These are phyloP conservation scores for Puya raimondii DNA, from an alignment of 176 grass and related monocot genomes.

Conservation along the genomic window DNA sequence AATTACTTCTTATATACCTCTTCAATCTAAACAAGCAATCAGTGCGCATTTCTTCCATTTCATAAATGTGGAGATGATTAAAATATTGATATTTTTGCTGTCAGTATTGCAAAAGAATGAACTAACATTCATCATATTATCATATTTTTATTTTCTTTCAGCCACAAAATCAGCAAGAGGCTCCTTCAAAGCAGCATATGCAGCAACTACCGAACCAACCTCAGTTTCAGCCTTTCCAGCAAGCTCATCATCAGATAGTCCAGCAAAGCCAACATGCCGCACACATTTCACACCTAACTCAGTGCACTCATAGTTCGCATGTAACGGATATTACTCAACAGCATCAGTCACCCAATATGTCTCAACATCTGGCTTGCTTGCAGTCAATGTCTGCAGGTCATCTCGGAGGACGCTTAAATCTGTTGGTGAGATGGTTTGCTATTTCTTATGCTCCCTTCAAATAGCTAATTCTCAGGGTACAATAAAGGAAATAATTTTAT, in stretches of 20 bases:
- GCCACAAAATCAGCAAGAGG: conserved; percentile 54
- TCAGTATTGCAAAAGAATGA: background rate
- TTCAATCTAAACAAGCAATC: background rate
- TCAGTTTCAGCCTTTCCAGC: conserved; percentile 47
- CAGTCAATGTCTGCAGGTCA: conserved; percentile 35
- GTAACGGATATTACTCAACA: conserved; percentile 50
- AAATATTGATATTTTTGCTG: background rate
- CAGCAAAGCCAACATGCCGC: conserved; percentile 52
- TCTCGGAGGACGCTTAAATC: conserved; percentile 53
- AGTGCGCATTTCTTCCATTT: too few relatives aligned
- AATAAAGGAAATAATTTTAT: too few relatives aligned
- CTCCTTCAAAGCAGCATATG: conserved; percentile 36
- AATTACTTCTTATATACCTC: background rate
- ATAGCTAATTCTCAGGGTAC: background rate
- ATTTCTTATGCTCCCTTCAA: background rate
- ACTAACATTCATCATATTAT: background rate
- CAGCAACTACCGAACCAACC: conserved; percentile 42
- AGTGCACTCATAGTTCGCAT: conserved; percentile 33
- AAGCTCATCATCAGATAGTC: conserved; percentile 44
- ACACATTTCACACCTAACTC: conserved; percentile 44
- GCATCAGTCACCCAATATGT: conserved; percentile 38
- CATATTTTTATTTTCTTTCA: conserved; percentile 12
- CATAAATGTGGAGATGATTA: background rate
- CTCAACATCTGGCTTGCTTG: conserved; percentile 49
- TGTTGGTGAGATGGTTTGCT: conserved; percentile 49